Conservation (phyloP, 495 filamentous ascomycete species). For the Penicillium simplicissimum region DNA sequence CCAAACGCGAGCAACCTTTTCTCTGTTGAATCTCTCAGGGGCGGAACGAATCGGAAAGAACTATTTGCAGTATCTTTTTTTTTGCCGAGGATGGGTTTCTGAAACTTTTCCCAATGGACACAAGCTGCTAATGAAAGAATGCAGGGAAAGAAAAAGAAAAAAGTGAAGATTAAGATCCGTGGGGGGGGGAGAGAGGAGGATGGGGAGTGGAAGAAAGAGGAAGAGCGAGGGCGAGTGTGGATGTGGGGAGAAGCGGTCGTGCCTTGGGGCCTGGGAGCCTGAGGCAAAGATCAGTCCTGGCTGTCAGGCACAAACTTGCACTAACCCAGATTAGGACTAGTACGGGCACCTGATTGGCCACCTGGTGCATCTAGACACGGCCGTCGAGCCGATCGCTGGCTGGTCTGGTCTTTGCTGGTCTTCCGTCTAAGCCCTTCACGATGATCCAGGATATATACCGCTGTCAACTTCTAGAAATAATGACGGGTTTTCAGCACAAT, state of each 20-base stretch:
- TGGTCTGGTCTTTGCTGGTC: constrained; percentile 8
- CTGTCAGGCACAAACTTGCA: not conserved
- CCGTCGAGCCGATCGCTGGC: constrained; percentile 2
- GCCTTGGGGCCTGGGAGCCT: constrained; percentile 3
- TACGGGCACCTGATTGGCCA: not conserved
- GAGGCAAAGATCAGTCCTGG: constrained; percentile 6
- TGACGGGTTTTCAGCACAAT: constrained; percentile 1
- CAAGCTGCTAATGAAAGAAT: constrained; percentile 40
- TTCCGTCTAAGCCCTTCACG: not conserved
- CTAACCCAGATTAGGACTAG: constrained; percentile 17
- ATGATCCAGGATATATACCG: not conserved
- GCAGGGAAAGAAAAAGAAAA: constrained; percentile 34
- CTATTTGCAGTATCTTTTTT: constrained; percentile 28
- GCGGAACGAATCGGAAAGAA: constrained; percentile 29
- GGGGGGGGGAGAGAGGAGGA: constrained; percentile 29
- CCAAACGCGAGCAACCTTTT: constrained; percentile 28
- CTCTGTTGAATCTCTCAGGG: constrained; percentile 22
- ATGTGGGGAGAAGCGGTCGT: constrained; percentile 33
- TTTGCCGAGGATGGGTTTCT: constrained; percentile 21
- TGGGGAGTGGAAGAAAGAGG: constrained; percentile 20
- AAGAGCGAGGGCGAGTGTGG: constrained; percentile 25
- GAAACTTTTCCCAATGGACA: constrained; percentile 18
- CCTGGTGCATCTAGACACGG: not conserved
- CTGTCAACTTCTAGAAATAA: not conserved
- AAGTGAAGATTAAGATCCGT: constrained; percentile 32